phyloP scores from a whole-genome alignment of 106 monocot species.

The Xerophyta viscosa region DNA sequence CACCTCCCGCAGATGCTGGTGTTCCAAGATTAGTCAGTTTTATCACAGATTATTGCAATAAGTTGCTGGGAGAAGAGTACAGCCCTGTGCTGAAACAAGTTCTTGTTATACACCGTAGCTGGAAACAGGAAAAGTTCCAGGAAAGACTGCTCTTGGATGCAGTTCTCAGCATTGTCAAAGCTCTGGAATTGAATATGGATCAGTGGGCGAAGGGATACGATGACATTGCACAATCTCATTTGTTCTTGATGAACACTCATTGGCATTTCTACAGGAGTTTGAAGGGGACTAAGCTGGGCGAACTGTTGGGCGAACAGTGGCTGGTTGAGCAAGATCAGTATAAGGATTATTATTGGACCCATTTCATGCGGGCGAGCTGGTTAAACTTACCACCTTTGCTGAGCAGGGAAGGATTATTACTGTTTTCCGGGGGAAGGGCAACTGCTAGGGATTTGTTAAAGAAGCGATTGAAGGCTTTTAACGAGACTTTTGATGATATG shows the following conservation, averaged over 20 bases:
- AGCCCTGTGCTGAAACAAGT: conserved; percentile 57
- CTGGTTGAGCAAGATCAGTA: conserved; percentile 72
- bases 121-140: conserved; percentile 66
- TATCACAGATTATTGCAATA: conserved; percentile 76
- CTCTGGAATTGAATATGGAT: conserved; percentile 71
- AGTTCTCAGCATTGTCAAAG: conserved; percentile 52
- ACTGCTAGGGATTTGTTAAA: conserved; percentile 79
- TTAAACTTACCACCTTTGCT: conserved; percentile 51
- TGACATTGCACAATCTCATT: conserved; percentile 33
- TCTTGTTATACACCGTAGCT: conserved; percentile 58
- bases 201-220: conserved; percentile 68
- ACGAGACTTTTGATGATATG: conserved; percentile 73
- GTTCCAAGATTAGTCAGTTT: conserved; percentile 73
- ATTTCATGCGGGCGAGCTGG: conserved; percentile 76
- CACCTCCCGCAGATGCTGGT: conserved; percentile 53
- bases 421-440: conserved; percentile 86
- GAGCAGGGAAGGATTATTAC: conserved; percentile 69
- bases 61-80: conserved; percentile 63
- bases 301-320: conserved; percentile 56
- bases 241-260: conserved; percentile 88
- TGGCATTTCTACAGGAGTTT: conserved; percentile 75
- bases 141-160: conserved; percentile 56
- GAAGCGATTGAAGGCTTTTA: conserved; percentile 66
- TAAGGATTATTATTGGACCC: conserved; percentile 56
- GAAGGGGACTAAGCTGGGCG: conserved; percentile 64